Conservation (phyloP, 2,329 filamentous ascomycete species). For the Colletotrichum acutatum region DNA sequence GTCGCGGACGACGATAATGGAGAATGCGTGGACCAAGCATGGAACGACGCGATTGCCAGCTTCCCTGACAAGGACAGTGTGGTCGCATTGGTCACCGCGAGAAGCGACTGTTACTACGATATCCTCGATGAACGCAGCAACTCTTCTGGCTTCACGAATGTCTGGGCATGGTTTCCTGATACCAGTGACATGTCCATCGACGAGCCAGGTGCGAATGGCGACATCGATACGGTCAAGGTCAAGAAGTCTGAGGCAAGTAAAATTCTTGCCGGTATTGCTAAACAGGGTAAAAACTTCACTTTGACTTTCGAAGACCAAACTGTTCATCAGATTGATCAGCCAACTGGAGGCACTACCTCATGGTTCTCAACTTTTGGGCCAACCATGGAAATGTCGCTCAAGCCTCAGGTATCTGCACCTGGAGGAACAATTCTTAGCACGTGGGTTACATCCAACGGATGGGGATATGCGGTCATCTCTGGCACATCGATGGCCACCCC, state of each 20-base stretch:
- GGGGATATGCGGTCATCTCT: constrained; percentile 31
- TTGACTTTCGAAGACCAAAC: constrained; percentile 19
- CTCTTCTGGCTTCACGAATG: constrained; percentile 16
- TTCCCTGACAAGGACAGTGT: constrained; percentile 12
- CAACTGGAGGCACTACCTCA: constrained; percentile 16
- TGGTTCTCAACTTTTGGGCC: constrained; percentile 26
- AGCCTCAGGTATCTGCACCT: constrained; percentile 22
- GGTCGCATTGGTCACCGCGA: constrained; percentile 1
- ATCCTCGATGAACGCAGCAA: constrained; percentile 1
- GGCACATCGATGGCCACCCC: constrained; percentile 29
- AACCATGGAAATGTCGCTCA: constrained; percentile 31
- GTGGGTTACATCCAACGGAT: constrained; percentile 28
- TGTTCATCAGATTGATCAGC: constrained; percentile 22
- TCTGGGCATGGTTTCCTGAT: constrained; percentile 25
- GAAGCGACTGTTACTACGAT: constrained; percentile 4
- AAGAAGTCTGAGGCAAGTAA: constrained; percentile 22
- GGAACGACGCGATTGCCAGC: constrained; percentile 9
- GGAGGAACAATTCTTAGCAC: constrained; percentile 28
- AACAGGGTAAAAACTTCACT: constrained; percentile 20
- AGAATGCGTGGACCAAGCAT: constrained; percentile 18
- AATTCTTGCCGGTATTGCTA: constrained; percentile 15
- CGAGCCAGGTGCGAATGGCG: constrained; percentile 2
- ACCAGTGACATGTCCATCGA: constrained; percentile 12
- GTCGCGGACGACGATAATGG: constrained; percentile 20
- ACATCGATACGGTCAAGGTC: constrained; percentile 15